Evolutionary conservation across 2,329 filamentous ascomycete species (phyloP), one percentile per base, ranked within the genome.

Genomic region (Trichoderma sp.): DNA sequence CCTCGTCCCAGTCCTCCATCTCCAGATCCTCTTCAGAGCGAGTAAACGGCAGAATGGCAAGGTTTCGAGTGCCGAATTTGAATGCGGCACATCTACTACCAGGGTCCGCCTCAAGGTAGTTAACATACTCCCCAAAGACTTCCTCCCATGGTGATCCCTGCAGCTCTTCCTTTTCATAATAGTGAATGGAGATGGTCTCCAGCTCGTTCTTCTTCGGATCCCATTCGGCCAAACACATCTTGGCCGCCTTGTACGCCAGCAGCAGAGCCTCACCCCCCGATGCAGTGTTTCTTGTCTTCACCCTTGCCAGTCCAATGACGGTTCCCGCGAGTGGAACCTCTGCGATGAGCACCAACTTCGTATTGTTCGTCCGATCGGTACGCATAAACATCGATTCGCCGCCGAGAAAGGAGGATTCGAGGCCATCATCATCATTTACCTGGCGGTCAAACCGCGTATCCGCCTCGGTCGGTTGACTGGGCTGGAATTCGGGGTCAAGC

Each of bases 141-240:
- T 91, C 87, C 62, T 91, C 89, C 91, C 94, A 97, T 0, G 95
- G 94, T 72, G 89, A 91, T 65, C 91, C 89, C 73, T 91, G 89
- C 71, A 95, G 84, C 77, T 97, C 94, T 77, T 97, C 94, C 78
- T 96, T 92, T 80, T 99, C 96, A 81, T 98, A 99, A 84, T 94
- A 98, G 83, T 99, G 96, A 75, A 99, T 95, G 63, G 95, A 98
- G 72, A 96, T 88, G 65, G 95, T 98, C 74, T 91, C 90, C 74
- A 98, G 89, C 63, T 88, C 88, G 79, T 92, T 86, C 73, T 88
- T 89, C 77, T 91, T 89, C 10, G 93, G 89, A 78, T 98, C 93
- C 96, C 96, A 99, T 82, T 97, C 93, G 68, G 97, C 86, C 79
- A 99, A 84, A 79, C 92, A 96, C 77, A 98, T 86, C 81, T 97